Evolutionary conservation across 768 basidiomycete species (phyloP).

Genomic region (Calocybe gangraenosa): DNA sequence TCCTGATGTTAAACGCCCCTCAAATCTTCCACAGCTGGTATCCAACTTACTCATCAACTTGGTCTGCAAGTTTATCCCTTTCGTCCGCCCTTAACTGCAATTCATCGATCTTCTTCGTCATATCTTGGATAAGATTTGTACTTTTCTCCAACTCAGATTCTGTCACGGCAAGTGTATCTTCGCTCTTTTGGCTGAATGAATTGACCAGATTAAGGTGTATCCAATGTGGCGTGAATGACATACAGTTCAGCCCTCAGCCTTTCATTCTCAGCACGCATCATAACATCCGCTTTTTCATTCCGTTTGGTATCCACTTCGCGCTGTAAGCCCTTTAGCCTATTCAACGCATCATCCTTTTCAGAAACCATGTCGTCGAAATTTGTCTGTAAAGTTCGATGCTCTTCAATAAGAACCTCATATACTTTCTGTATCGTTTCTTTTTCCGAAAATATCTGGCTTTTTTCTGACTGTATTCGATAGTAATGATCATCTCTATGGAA

Average conservation of each 20-base stretch:
- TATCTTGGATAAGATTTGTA: slow-evolving; percentile 58
- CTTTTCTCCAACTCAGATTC: slow-evolving; percentile 86
- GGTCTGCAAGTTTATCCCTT: slow-evolving; percentile 79
- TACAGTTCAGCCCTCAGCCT: slow-evolving; percentile 80
- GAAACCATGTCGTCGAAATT: slow-evolving; percentile 70
- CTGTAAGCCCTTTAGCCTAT: slow-evolving; percentile 55
- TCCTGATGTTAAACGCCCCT: background rate
- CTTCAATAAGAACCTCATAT: slow-evolving; percentile 71
- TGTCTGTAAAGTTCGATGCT: slow-evolving; percentile 71
- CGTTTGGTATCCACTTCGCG: slow-evolving; percentile 57
- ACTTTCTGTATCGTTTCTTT: slow-evolving; percentile 85
- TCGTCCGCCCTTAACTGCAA: slow-evolving; percentile 75
- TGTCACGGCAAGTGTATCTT: slow-evolving; percentile 81
- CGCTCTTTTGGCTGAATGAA: slow-evolving; percentile 79
- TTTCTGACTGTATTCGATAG: slow-evolving; percentile 79
- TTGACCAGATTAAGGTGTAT: slow-evolving; percentile 22
- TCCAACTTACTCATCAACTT: slow-evolving; percentile 82
- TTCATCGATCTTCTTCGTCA: slow-evolving; percentile 79
- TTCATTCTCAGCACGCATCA: slow-evolving; percentile 79
- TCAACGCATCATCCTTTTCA: slow-evolving; percentile 74
- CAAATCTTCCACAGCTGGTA: too few relatives aligned
- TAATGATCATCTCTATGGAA: slow-evolving; percentile 80
- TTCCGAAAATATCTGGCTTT: slow-evolving; percentile 71
- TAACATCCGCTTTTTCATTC: slow-evolving; percentile 71
- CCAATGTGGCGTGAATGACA: slow-evolving; percentile 30